Evolutionary conservation across 2,329 filamentous ascomycete species (phyloP).

Genomic region (Graphilbum ipis-grandicollis): DNA sequence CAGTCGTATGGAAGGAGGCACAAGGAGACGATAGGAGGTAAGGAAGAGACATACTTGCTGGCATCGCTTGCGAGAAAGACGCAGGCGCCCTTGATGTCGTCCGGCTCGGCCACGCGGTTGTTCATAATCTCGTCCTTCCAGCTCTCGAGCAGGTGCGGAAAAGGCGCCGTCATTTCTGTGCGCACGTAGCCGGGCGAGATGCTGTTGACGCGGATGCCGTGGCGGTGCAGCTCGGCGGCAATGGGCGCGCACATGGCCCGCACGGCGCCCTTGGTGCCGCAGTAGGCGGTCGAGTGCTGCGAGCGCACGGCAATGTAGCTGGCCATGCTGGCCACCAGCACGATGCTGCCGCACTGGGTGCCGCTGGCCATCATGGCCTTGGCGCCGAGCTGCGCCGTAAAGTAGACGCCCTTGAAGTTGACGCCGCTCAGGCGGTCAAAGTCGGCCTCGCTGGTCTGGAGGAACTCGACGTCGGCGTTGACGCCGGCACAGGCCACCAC

Average conservation of each 20-base stretch:
- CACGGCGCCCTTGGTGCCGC: constrained; percentile 48
- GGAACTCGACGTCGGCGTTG: constrained; percentile 7
- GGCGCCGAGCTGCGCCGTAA: constrained; percentile 18
- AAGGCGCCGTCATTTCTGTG: constrained; percentile 56
- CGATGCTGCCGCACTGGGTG: constrained; percentile 29
- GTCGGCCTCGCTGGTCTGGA: constrained; percentile 7
- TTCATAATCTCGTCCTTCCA: constrained; percentile 66
- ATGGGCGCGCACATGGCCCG: constrained; percentile 45
- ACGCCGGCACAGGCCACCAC: constrained; percentile 9
- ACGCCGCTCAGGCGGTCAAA: constrained; percentile 4
- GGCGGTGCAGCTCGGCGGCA: constrained; percentile 43
- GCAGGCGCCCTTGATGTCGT: constrained; percentile 43
- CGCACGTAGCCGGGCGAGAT: constrained; percentile 49
- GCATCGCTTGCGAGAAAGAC: constrained; percentile 45
- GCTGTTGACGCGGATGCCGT: constrained; percentile 49
- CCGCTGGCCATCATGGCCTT: constrained; percentile 16
- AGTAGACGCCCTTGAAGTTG: constrained; percentile 7
- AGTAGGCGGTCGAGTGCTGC: constrained; percentile 49
- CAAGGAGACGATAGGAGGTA: too few relatives aligned
- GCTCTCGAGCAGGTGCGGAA: constrained; percentile 37
- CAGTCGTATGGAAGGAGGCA: too few relatives aligned
- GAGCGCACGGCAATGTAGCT: constrained; percentile 36
- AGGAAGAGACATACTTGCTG: constrained; percentile 18
- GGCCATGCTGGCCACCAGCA: constrained; percentile 39
- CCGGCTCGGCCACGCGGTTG: constrained; percentile 35